These are phyloP conservation scores for Tricholoma saponaceum DNA, from an alignment of 768 basidiomycete species.

Conservation along the genomic window DNA sequence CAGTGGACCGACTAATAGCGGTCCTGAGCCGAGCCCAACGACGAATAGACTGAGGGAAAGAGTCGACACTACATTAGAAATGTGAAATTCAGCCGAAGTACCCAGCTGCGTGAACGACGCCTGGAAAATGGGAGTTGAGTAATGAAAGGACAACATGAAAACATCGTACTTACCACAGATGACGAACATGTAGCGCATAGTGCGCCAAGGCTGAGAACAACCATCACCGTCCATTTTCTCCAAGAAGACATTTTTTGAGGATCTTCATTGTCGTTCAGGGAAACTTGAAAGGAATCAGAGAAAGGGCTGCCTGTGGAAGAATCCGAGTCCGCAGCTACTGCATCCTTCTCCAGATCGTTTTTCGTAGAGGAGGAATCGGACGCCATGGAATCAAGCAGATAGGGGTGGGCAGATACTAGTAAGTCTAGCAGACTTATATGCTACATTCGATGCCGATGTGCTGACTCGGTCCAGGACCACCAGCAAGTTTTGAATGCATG, in stretches of 20 bases:
- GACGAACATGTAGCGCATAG: slow-evolving; percentile 53
- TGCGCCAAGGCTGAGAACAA: slow-evolving; percentile 41
- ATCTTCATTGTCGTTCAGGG: slow-evolving; percentile 36
- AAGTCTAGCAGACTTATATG: too few relatives aligned
- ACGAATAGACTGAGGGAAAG: slow-evolving; percentile 57
- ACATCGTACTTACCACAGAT: slow-evolving; percentile 40
- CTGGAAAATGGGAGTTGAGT: slow-evolving; percentile 22
- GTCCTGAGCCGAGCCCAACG: slow-evolving; percentile 52
- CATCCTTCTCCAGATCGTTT: background rate
- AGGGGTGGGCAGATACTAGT: background rate
- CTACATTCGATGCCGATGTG: too few relatives aligned
- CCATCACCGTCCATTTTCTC: slow-evolving; percentile 46
- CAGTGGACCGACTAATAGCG: slow-evolving; percentile 50
- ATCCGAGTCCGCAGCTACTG: background rate
- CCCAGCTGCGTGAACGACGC: slow-evolving; percentile 61
- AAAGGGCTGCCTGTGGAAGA: background rate
- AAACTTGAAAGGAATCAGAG: slow-evolving; percentile 24
- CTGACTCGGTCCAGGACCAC: too few relatives aligned
- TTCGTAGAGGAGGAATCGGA: background rate
- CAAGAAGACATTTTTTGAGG: slow-evolving; percentile 36
- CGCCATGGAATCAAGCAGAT: slow-evolving; percentile 1
- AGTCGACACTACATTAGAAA: slow-evolving; percentile 44
- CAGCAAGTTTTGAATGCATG: too few relatives aligned
- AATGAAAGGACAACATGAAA: background rate
- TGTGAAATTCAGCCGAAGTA: slow-evolving; percentile 44